Evolutionary conservation across 164 flowering plant genomes (phyloP), one percentile per base, ranked within the genome.

Genomic region (Cinnamomum micranthum): DNA sequence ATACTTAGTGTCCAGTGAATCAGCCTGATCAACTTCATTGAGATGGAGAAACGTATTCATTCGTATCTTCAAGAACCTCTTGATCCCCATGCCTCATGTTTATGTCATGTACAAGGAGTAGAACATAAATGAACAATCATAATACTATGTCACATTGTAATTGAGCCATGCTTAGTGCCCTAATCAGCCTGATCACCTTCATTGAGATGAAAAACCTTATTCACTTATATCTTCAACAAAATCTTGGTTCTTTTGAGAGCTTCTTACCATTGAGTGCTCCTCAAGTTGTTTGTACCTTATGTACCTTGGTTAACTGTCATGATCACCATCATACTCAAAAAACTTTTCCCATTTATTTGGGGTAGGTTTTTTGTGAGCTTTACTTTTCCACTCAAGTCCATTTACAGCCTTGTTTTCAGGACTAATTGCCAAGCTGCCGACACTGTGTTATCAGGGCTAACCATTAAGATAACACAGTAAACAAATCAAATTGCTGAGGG

Each of bases 401-500:
- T 41, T 41, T 41, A 9, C 47, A 41, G 47, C 47, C 47, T 9
- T 41, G 47, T 41, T 41, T 7, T 7, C 47, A 41, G 10, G 47
- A 1, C 47, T 41, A 41, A 41, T 41, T 1, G 11, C 10, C 47
- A 7, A 41, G 47, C 47, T 7, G 47, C 10, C 10, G 47, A 41
- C 47, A 41, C 2, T 41, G 47, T 64, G 25, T 25, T 28, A 59
- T 59, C 27, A 22, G 23, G 24, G 15, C n/a, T 62, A 78, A 71
- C 71, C 73, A 59, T 73, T 75, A 52, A 76, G n/a, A 74, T 77
- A 79, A 69, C 22, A 63, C 41, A 73, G 68, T 23, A 81, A 64
- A 50, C 68, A 80, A 58, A 22, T n/a, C 22, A 58, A 2, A 4
- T 68, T 41, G 47, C 47, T 41, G 52, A 67, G 71, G 47, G 71